Percentiles rank a stretch among this genome's conserved stretches.
Conservation (phyloP, 1,139 yeast species). For the Saccharomyces hybrid region DNA sequence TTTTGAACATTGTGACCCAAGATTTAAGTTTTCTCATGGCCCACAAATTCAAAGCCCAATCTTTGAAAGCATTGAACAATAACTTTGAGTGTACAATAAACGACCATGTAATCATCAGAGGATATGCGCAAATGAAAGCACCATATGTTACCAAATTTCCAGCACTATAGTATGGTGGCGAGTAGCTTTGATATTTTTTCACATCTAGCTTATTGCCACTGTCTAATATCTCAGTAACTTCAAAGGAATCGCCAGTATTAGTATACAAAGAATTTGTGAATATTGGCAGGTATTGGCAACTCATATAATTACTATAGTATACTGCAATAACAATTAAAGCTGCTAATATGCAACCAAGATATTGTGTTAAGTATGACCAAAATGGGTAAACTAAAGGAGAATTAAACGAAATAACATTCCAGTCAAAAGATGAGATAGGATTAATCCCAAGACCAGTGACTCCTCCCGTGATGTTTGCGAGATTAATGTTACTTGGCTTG, state of each 20-base stretch:
- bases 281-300: conserved; percentile 50
- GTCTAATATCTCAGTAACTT: conserved; percentile 39
- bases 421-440: conserved; percentile 47
- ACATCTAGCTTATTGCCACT: conserved; percentile 35
- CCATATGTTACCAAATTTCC: conserved; percentile 51
- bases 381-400: conserved; percentile 40
- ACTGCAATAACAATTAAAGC: conserved; percentile 39
- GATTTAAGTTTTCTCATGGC: conserved; percentile 26
- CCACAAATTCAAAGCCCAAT: conserved; percentile 28
- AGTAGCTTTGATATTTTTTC: conserved; percentile 39
- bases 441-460: conserved; percentile 47
- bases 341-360: conserved; percentile 40
- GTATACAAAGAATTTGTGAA: conserved; percentile 43
- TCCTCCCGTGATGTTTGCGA: conserved; percentile 51
- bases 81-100: conserved; percentile 29
- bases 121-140: conserved; percentile 51
- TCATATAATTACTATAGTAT: conserved; percentile 44
- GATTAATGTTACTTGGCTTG: conserved; percentile 44
- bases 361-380: conserved; percentile 39
- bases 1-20: conserved; percentile 18
- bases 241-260: conserved; percentile 41
- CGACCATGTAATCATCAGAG: conserved; percentile 45
- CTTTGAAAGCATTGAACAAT: conserved; percentile 21
- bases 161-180: conserved; percentile 56
- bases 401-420: conserved; percentile 37